phyloP scores from a whole-genome alignment of 306 rosid species.

The Geum urbanum region DNA sequence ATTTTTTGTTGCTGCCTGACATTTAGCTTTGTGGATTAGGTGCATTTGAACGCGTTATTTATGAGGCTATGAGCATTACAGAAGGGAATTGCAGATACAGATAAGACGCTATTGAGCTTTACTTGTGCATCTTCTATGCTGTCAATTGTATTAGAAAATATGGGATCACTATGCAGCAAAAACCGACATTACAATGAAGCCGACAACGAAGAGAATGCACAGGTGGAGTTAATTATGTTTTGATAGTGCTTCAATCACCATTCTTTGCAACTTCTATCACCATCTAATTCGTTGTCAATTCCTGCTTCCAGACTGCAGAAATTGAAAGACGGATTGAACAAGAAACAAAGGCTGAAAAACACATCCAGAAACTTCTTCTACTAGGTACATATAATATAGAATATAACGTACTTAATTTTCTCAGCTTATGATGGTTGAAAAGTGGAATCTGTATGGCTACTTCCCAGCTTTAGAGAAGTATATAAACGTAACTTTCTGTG shows the following conservation, averaged over 20 bases:
- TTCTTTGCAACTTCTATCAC: background rate
- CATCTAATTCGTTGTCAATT: slow-evolving; percentile 21
- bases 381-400: slow-evolving; percentile 55
- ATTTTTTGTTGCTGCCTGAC: slow-evolving; percentile 22
- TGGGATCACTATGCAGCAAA: slow-evolving; percentile 96
- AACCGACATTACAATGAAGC: slow-evolving; percentile 61
- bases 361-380: slow-evolving; percentile 86
- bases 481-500: background rate
- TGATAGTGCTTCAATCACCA: background rate
- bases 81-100: slow-evolving; percentile 31
- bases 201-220: slow-evolving; percentile 73
- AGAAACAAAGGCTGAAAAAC: slow-evolving; percentile 92
- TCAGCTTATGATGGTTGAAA: slow-evolving; percentile 3
- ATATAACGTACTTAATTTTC: slow-evolving; percentile 5
- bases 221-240: slow-evolving; percentile 34
- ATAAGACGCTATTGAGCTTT: slow-evolving; percentile 43
- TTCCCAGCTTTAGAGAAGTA: background rate
- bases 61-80: slow-evolving; percentile 22
- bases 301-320: slow-evolving; percentile 70
- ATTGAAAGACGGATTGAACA: slow-evolving; percentile 88
- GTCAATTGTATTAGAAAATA: slow-evolving; percentile 57
- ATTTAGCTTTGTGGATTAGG: slow-evolving; percentile 41
- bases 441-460: background rate
- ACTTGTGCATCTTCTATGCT: slow-evolving; percentile 69
- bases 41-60: slow-evolving; percentile 28